These are phyloP conservation scores for Lactarius indigo DNA, from an alignment of 768 basidiomycete species.

Conservation along the genomic window DNA sequence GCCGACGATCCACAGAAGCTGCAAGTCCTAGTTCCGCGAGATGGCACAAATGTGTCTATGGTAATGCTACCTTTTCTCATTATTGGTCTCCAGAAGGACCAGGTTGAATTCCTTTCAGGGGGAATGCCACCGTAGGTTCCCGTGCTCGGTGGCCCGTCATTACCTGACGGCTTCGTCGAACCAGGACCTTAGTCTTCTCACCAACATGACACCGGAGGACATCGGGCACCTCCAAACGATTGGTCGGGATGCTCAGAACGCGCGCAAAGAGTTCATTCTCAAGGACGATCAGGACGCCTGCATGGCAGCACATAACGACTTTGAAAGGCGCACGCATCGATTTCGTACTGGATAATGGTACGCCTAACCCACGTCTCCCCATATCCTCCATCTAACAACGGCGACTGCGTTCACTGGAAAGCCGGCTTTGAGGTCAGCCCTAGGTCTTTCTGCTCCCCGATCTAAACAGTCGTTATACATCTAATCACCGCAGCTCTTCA, in stretches of 20 bases:
- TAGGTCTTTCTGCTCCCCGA: not conserved
- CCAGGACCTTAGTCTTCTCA: slow-evolving; percentile 87
- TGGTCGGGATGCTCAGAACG: slow-evolving; percentile 74
- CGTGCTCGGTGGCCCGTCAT: not conserved
- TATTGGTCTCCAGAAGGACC: not conserved
- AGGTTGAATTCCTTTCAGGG: slow-evolving; percentile 47
- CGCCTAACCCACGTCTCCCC: not conserved
- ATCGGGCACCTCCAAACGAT: slow-evolving; percentile 81
- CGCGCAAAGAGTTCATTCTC: slow-evolving; percentile 75
- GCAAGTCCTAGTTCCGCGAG: slow-evolving; percentile 65
- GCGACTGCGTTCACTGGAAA: slow-evolving; percentile 32
- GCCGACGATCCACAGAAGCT: slow-evolving; percentile 51
- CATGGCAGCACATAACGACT: slow-evolving; percentile 68
- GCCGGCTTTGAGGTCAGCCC: slow-evolving; percentile 82
- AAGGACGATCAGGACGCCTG: slow-evolving; percentile 73
- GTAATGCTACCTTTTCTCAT: slow-evolving; percentile 34
- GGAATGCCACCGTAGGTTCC: slow-evolving; percentile 78
- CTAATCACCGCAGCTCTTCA: slow-evolving; percentile 63
- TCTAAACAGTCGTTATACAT: not conserved
- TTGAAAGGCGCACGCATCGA: slow-evolving; percentile 60
- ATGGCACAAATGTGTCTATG: slow-evolving; percentile 92
- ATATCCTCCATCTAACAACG: not conserved
- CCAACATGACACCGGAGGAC: slow-evolving; percentile 78
- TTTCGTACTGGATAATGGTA: slow-evolving; percentile 90
- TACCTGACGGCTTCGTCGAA: not conserved